Evolutionary conservation across 371 early-diverging fungal genomes (phyloP).

Genomic region (Syncephalastrum monosporum): DNA sequence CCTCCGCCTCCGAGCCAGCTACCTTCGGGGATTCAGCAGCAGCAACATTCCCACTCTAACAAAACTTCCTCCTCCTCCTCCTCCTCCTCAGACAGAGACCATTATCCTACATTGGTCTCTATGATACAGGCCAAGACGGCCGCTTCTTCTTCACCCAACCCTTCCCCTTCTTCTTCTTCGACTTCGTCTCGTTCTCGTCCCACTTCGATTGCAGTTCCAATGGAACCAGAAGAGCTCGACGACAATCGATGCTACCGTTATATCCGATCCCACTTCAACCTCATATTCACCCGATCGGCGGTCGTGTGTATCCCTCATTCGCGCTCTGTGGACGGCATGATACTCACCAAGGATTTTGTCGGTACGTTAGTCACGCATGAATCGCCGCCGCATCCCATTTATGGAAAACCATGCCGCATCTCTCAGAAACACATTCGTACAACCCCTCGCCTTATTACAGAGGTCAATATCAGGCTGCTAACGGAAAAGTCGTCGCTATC

Average conservation of each 20-base stretch:
- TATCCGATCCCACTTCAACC: slow-evolving; percentile 37
- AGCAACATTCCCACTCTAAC: slow-evolving; percentile 3
- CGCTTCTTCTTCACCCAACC: slow-evolving; percentile 13
- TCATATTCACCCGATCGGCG: slow-evolving; percentile 45
- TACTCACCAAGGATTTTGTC: slow-evolving; percentile 54
- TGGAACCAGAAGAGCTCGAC: slow-evolving; percentile 47
- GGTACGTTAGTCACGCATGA: slow-evolving; percentile 29
- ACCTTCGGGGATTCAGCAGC: background rate
- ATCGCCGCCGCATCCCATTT: background rate
- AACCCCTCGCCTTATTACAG: slow-evolving; percentile 60
- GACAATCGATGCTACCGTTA: slow-evolving; percentile 51
- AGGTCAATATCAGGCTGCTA: slow-evolving; percentile 55
- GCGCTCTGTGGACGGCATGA: slow-evolving; percentile 50
- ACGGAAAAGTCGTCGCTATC: slow-evolving; percentile 55
- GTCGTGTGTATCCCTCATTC: slow-evolving; percentile 61
- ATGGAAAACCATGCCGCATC: slow-evolving; percentile 1
- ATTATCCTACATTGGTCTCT: slow-evolving; percentile 37
- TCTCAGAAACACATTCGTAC: slow-evolving; percentile 58
- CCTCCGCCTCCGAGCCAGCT: background rate
- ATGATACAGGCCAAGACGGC: slow-evolving; percentile 28
- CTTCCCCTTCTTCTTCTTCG: slow-evolving; percentile 22
- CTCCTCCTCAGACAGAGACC: slow-evolving; percentile 5
- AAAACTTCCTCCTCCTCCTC: background rate
- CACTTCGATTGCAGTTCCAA: slow-evolving; percentile 10
- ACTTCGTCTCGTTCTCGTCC: slow-evolving; percentile 21